Evolutionary conservation across 2,329 filamentous ascomycete genomes (phyloP), one percentile per base, ranked within the genome.

Genomic region (Fusarium floridanum): DNA sequence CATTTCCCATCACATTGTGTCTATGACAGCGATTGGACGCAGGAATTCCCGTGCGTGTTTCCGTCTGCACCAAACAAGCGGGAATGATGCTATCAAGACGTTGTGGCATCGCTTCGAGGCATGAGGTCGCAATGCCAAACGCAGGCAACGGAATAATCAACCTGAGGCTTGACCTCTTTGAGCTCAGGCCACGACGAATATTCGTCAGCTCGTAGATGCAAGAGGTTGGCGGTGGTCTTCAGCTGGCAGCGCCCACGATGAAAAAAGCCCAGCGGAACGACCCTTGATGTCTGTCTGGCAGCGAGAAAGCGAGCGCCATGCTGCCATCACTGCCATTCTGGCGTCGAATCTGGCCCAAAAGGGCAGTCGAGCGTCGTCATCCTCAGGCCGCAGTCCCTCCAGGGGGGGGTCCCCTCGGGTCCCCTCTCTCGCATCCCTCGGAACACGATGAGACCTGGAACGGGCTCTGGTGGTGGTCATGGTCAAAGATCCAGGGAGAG

Each of bases 311-410:
- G 29, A 37, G 66, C 65, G 59, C 64, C 61, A 64, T 69, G 70
- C 63, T 70, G 62, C 75, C 66, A 76, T 70, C 72, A 69, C 72
- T 75, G 69, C 71, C 71, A 66, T 66, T 70, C 50, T 68, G 72
- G 68, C 50, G 67, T 64, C 53, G 53, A 72, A 39, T 61, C 45
- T 71, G 69, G 64, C 77, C 73, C 62, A 76, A 79, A 78, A 45
- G 66, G 76, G 77, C 61, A 75, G 70, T 68, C 71, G 68, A 75
- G 78, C 79, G 79, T 80, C 79, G 79, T 80, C 79, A 80, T 79
- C 78, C 77, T 74, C 70, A 79, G 76, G 76, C 78, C 76, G 77
- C 77, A 79, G 76, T 57, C 36, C 41, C 68, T 41, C 65, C 63
- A 50, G 50, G 34, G 53, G 29, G 29, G 55, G 50, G 32, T 22